Percentiles rank a stretch among this genome's conserved stretches.
Conservation (phyloP, 306 rosid species). For the Lablab purpureus region DNA sequence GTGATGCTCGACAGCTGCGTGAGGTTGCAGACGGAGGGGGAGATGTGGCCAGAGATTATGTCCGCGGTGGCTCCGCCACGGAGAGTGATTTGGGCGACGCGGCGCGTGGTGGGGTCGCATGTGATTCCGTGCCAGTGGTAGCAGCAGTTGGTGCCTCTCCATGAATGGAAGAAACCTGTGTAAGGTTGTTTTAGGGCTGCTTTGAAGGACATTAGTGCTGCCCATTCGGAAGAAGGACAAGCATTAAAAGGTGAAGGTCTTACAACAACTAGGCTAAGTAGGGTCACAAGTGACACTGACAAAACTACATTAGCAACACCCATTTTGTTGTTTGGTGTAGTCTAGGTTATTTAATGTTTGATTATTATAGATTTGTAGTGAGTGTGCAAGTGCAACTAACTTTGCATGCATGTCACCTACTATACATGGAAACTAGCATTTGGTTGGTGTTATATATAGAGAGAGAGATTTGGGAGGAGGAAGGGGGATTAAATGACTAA, state of each 20-base stretch:
- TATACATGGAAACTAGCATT: too few relatives aligned
- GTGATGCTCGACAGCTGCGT: conserved; percentile 67
- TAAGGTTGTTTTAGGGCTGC: conserved; percentile 65
- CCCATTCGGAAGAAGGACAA: conserved; percentile 74
- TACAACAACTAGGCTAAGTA: conserved; percentile 24
- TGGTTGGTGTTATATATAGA: background rate
- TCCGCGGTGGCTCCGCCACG: conserved; percentile 46
- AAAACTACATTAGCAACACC: background rate
- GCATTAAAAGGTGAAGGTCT: conserved; percentile 23
- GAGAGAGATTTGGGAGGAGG: too few relatives aligned
- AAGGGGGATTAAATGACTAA: too few relatives aligned
- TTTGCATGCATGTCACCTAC: conserved; percentile 8
- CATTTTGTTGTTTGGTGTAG: background rate
- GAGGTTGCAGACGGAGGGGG: conserved; percentile 73
- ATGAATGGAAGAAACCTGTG: conserved; percentile 72
- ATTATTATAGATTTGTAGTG: background rate
- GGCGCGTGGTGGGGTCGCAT: conserved; percentile 66
- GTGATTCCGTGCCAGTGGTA: conserved; percentile 73
- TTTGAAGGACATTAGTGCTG: conserved; percentile 69
- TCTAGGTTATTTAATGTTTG: background rate
- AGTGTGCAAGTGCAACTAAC: background rate
- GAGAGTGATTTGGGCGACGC: conserved; percentile 69
- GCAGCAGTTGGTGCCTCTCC: conserved; percentile 90
- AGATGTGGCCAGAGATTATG: conserved; percentile 71
- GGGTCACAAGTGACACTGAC: background rate